Conservation (phyloP, 257 asterid species). For the Solanum sitiens region DNA sequence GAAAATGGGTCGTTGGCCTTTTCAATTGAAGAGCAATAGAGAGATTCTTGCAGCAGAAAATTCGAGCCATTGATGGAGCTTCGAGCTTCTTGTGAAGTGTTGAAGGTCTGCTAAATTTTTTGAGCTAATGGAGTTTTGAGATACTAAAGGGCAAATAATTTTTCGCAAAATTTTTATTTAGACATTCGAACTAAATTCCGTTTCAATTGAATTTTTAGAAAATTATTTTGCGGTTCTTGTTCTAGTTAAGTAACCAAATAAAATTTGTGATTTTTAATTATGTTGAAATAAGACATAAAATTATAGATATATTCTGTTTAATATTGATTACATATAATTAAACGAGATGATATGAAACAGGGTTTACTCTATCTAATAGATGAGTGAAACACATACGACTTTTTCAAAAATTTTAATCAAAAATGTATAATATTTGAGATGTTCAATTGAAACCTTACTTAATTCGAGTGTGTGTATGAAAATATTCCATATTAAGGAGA, state of each 20-base stretch:
- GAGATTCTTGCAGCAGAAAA: not conserved
- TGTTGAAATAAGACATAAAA: not conserved
- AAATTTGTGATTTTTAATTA: too few species aligned
- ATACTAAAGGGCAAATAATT: not conserved
- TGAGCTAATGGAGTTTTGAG: not conserved
- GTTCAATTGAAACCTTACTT: too few species aligned
- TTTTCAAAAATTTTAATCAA: not conserved
- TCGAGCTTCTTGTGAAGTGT: not conserved
- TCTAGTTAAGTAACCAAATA: too few species aligned
- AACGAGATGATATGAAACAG: not conserved
- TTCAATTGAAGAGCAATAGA: not conserved
- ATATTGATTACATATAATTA: not conserved
- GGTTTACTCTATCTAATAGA: not conserved
- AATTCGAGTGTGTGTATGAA: accelerated
- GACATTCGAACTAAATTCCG: too few species aligned
- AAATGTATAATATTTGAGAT: not conserved
- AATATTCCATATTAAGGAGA: accelerated
- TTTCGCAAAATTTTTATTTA: accelerated
- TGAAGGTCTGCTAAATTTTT: not conserved
- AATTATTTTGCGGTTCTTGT: too few species aligned
- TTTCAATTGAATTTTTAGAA: too few species aligned
- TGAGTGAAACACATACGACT: not conserved
- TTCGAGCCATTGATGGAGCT: not conserved
- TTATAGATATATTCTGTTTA: accelerated
- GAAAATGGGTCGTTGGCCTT: not conserved